Conservation (phyloP, 768 basidiomycete genomes). For the Hericium alpestre region DNA sequence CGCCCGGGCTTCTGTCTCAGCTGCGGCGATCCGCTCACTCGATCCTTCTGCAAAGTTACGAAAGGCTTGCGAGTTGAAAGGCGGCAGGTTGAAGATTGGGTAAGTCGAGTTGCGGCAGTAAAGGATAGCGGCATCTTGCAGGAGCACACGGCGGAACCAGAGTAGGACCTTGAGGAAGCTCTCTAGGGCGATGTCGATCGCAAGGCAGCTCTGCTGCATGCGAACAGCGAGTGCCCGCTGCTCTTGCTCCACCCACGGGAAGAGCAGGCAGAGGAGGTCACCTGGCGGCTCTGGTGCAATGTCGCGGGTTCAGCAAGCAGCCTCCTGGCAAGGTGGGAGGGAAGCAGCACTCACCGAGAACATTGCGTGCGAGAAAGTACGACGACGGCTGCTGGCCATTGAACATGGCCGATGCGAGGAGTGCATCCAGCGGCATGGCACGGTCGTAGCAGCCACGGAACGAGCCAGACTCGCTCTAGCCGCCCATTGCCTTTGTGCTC, state of each 20-base stretch:
- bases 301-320: too few species aligned
- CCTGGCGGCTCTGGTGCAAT: background rate
- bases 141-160: background rate
- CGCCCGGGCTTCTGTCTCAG: background rate
- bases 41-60: background rate
- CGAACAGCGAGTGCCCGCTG: background rate
- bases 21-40: background rate
- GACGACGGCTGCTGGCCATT: too few species aligned
- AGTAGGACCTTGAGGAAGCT: background rate
- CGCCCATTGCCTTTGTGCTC: too few species aligned
- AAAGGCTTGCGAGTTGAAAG: background rate
- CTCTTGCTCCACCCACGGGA: background rate
- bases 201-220: background rate
- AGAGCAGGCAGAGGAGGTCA: background rate
- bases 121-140: background rate
- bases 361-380: background rate
- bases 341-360: background rate
- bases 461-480: too few species aligned
- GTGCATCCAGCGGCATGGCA: too few species aligned
- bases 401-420: too few species aligned
- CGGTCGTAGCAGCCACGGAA: too few species aligned
- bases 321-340: background rate
- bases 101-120: background rate
- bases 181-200: background rate
- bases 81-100: background rate